Evolutionary conservation across 2,329 filamentous ascomycete species (phyloP).

Genomic region (Mariannaea elegans): DNA sequence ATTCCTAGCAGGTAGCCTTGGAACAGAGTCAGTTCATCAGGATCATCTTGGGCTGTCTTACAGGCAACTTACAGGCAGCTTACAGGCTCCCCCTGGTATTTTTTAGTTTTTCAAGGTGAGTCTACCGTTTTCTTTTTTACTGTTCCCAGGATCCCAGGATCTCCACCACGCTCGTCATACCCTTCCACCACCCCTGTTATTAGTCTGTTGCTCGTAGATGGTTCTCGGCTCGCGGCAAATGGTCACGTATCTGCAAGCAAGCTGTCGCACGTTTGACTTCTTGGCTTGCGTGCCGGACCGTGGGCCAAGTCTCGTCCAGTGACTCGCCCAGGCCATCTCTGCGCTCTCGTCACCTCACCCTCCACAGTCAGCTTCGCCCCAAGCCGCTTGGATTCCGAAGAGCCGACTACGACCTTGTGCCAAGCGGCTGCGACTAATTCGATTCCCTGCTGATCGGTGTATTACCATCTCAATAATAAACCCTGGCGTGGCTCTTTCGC

Average conservation of each 20-base stretch:
- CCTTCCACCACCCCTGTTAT: background rate
- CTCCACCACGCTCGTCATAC: conserved; percentile 18
- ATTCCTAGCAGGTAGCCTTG: background rate
- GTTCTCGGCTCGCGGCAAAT: conserved; percentile 19
- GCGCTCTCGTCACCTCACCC: conserved; percentile 8
- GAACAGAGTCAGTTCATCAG: background rate
- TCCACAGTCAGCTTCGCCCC: conserved; percentile 12
- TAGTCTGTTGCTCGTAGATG: background rate
- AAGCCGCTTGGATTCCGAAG: conserved; percentile 32
- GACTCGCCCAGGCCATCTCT: too few relatives aligned
- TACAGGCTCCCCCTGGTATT: conserved; percentile 1
- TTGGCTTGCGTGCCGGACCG: conserved; percentile 19
- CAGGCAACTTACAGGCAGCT: background rate
- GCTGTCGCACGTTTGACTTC: conserved; percentile 10
- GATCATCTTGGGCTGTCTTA: conserved; percentile 5
- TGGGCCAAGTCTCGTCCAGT: conserved; percentile 22
- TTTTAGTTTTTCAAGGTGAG: conserved; percentile 4
- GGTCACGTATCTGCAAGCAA: conserved; percentile 10
- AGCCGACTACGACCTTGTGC: conserved; percentile 33
- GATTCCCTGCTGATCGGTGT: conserved; percentile 30
- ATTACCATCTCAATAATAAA: conserved; percentile 34
- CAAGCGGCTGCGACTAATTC: conserved; percentile 27
- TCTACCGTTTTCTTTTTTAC: background rate
- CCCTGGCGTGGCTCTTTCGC: conserved; percentile 25
- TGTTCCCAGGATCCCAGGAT: background rate